These are phyloP conservation scores for Calonectria montana DNA, from an alignment of 2,329 filamentous ascomycete genomes.

Conservation along the genomic window DNA sequence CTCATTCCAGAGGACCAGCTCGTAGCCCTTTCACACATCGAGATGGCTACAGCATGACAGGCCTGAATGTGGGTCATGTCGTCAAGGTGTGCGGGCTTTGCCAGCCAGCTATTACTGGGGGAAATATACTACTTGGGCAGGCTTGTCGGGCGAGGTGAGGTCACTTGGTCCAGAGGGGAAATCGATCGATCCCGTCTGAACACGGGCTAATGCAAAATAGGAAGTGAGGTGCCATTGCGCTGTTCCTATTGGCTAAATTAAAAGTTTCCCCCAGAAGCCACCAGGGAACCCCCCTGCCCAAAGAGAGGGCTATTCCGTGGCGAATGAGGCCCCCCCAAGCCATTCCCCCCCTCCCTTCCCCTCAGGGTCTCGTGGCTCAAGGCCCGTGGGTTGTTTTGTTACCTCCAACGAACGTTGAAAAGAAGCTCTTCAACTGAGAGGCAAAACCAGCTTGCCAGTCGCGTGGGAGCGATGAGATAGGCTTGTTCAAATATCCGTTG, in stretches of 20 bases:
- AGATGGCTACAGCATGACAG: neutral
- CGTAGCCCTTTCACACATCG: neutral
- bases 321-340: conserved; percentile 20
- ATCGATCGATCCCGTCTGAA: conserved; percentile 43
- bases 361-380: conserved; percentile 3
- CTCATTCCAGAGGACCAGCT: conserved; percentile 11
- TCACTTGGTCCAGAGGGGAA: conserved; percentile 26
- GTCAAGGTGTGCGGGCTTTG: neutral
- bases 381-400: conserved; percentile 8
- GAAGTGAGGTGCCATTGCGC: conserved; percentile 21
- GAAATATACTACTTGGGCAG: neutral
- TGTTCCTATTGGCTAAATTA: conserved; percentile 25
- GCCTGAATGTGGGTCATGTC: neutral
- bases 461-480: neutral
- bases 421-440: neutral
- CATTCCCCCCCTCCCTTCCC: neutral
- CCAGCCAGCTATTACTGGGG: neutral
- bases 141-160: conserved; percentile 11
- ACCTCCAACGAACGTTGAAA: conserved; percentile 2
- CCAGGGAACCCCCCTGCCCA: neutral
- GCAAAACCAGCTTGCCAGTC: neutral
- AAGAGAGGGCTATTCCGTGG: neutral
- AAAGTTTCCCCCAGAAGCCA: conserved; percentile 30
- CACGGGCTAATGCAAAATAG: conserved; percentile 32
- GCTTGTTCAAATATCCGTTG: neutral